phyloP scores from a whole-genome alignment of 2,329 filamentous ascomycete genomes.

The Colletotrichum endophyticum region DNA sequence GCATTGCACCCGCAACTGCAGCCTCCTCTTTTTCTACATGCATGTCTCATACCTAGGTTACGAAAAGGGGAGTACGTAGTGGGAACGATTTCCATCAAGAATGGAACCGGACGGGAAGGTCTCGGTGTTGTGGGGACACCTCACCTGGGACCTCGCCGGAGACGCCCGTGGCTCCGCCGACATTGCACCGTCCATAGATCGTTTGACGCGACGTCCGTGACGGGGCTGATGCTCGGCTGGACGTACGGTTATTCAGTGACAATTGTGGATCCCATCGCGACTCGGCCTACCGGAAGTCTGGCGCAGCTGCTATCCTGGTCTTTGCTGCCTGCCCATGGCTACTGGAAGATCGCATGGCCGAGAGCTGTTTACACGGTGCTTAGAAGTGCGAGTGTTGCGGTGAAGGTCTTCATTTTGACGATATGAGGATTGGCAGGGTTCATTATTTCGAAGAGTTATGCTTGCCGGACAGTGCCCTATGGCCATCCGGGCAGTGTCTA shows the following conservation, averaged over 20 bases:
- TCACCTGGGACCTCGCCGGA: conserved; percentile 18
- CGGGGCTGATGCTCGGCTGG: conserved; percentile 39
- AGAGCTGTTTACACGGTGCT: background rate
- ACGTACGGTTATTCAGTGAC: background rate
- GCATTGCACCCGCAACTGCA: background rate
- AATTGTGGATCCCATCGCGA: background rate
- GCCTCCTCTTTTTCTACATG: background rate
- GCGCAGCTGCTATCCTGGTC: background rate
- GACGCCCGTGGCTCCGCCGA: conserved; percentile 34
- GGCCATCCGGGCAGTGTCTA: background rate
- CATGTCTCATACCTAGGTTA: background rate
- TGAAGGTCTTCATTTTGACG: background rate
- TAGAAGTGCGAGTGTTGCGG: background rate
- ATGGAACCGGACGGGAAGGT: background rate
- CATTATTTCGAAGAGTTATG: background rate
- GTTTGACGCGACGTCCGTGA: conserved; percentile 40
- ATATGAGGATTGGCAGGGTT: background rate
- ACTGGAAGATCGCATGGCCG: conserved; percentile 55
- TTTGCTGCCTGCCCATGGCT: conserved; percentile 46
- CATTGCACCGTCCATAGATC: conserved; percentile 49
- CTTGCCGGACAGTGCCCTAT: background rate
- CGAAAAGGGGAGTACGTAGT: background rate
- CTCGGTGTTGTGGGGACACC: background rate
- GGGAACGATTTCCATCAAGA: background rate
- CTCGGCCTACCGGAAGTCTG: conserved; percentile 11